Percentiles rank a stretch among this genome's conserved stretches.
phyloP scores from a whole-genome alignment of 2,329 filamentous ascomycete species.

The Colletotrichum filicis region DNA sequence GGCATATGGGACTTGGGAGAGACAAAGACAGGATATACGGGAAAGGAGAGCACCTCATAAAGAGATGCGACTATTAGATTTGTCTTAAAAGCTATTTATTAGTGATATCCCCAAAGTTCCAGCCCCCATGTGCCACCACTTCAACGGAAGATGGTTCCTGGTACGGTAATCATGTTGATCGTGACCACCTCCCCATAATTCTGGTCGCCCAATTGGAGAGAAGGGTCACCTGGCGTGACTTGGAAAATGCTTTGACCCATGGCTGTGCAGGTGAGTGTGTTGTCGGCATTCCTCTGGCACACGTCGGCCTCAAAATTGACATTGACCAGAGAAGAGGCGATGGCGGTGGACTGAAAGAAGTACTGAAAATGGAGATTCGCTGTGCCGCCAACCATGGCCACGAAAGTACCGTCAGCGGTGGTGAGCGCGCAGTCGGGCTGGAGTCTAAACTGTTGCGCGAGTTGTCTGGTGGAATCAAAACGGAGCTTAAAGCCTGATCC shows the following conservation, averaged over 20 bases:
- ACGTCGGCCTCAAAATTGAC: not conserved
- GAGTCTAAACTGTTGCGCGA: not conserved
- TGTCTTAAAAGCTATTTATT: not conserved
- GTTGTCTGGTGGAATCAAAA: not conserved
- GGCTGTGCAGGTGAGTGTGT: not conserved
- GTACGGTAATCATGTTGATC: not conserved
- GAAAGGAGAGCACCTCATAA: not conserved
- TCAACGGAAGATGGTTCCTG: too few species aligned
- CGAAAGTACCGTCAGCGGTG: not conserved
- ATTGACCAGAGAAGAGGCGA: not conserved
- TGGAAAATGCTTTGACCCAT: not conserved
- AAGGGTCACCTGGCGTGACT: not conserved
- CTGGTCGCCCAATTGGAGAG: not conserved
- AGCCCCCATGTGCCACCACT: not conserved
- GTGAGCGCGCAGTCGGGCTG: not conserved
- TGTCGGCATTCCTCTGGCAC: not conserved
- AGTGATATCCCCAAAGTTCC: not conserved
- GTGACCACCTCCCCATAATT: not conserved
- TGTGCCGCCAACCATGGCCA: not conserved
- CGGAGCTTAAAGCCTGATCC: not conserved
- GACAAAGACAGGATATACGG: constrained; percentile 31
- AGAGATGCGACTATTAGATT: not conserved
- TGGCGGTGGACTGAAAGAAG: not conserved
- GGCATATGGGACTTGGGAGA: constrained; percentile 41
- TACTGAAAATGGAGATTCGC: not conserved